Base-by-base conservation (phyloP, 2,329 filamentous ascomycete species). In the Xylariaceae sp. region DNA sequence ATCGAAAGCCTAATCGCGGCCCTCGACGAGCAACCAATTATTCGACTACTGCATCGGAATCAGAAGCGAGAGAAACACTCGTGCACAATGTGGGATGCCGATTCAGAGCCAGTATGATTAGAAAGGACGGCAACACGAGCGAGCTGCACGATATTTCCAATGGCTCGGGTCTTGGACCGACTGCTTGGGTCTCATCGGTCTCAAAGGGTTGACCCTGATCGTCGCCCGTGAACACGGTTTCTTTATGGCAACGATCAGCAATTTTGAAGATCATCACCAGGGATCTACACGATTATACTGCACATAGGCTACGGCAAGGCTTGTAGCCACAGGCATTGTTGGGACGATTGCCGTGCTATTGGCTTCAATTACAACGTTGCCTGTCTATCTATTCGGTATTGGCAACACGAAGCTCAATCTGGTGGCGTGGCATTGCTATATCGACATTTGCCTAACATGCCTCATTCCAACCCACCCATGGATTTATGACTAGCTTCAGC, bases 191-290 rank as follows among this genome's bases (percentile, higher is more conserved):
- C 9, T 41, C 26, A 29, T 31, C 16, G 6, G 21, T 31, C 21
- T 16, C 29, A 47, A 31, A 11, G 29, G 44, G 44, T 23, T 34
- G 17, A n/a, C 40, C 53, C 53, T 56, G 49, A 51, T 60, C 40
- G 36, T 31, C 49, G 34, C 39, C 46, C n/a, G 43, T 39, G 37
- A 37, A 49, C 26, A 43, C 33, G 41, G 40, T 46, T 50, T 39
- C 45, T 19, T 53, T 16, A 14, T 26, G 53, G 49, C 39, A 58
- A 51, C 28, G 58, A 60, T 58, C 40, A 57, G 37, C 58, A 44
- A 36, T 56, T 53, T 56, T 52, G 46, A 53, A 19, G 52, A 52
- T 53, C 17, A 46, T 46, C 43, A 17, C 44, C 14, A 53, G 21
- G 46, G 56, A 59, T 52, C 52, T 44, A 40, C 56, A 39, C 46